A percentile compares a stretch with the other conserved stretches of the same genome.
These are phyloP conservation scores for Tilletia indica DNA, from an alignment of 1,284 basidiomycete genomes.

Conservation along the genomic window DNA sequence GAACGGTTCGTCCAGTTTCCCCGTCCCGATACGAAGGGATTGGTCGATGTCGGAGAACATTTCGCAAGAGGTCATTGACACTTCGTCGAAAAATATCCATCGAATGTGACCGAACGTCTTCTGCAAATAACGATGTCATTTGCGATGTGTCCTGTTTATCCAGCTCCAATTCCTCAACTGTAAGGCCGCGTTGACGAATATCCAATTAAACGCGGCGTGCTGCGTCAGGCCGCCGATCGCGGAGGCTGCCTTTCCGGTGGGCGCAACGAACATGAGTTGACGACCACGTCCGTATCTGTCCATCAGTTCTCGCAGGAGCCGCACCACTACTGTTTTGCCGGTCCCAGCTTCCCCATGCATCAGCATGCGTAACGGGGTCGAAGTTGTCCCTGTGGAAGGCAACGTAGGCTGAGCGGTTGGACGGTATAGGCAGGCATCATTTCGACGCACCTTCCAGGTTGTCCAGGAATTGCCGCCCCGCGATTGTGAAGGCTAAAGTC, in stretches of 20 bases:
- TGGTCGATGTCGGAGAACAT: not conserved
- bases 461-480: not conserved
- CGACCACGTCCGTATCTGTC: not conserved
- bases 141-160: not conserved
- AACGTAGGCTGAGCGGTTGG: too few relatives aligned
- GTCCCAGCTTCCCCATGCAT: not conserved
- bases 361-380: not conserved
- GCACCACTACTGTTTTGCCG: too few relatives aligned
- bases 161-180: not conserved
- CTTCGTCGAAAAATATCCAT: not conserved
- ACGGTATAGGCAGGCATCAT: too few relatives aligned
- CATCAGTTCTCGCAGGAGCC: not conserved
- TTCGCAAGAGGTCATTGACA: too few relatives aligned
- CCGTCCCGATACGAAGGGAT: not conserved
- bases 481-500: not conserved
- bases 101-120: not conserved
- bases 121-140: not conserved
- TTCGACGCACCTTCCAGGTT: not conserved
- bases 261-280: not conserved
- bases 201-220: not conserved
- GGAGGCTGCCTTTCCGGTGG: not conserved
- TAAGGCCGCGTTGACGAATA: not conserved
- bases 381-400: not conserved
- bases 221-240: not conserved
- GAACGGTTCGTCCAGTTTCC: not conserved